Evolutionary conservation across 768 basidiomycete species (phyloP), one percentile per base, ranked within the genome.

Genomic region (Lactarius pseudohatsudake): DNA sequence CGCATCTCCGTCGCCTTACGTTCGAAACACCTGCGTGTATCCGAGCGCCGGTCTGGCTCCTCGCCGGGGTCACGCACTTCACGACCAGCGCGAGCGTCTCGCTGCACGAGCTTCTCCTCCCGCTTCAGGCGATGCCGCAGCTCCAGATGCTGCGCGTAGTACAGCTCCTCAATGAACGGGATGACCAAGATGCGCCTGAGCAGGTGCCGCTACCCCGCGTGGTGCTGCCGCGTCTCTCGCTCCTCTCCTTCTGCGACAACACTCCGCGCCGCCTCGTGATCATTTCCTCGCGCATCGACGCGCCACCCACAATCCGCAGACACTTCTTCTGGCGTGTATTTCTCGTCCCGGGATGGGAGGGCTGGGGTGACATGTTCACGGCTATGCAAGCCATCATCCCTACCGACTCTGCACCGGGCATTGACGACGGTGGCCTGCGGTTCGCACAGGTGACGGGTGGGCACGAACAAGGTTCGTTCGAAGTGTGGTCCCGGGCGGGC

Each of bases 281-380:
- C 13, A 57, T 67, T 20, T 16, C 56, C 16, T 26, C 32, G 36
- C 53, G n/a, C 53, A 60, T 67, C 53, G 62, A 64, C 34, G 62
- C 53, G 0, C 66, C 62, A 11, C 15, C 50, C 10, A 67, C 66
- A 2, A 53, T 64, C 28, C 66, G 66, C 41, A 36, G 54, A 32
- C 57, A 59, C 58, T 26, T 67, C 41, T 60, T 64, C 58, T 67
- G 66, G 66, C 66, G 62, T 5, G 38, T 15, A 40, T 40, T 13
- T 40, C 38, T 40, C 38, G 15, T 40, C 38, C 38, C 11, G 15
- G 5, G 38, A 43, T 40, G 22, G 59, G 66, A 56, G 11, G 32
- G 10, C 38, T 15, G 38, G 38, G 38, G 13, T 11, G 9, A 16
- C 20, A 13, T 59, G 32, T n/a, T 67, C 26, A 3, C 5, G 1